Evolutionary conservation across 257 asterid species (phyloP).

Genomic region (Solanum pennellii): DNA sequence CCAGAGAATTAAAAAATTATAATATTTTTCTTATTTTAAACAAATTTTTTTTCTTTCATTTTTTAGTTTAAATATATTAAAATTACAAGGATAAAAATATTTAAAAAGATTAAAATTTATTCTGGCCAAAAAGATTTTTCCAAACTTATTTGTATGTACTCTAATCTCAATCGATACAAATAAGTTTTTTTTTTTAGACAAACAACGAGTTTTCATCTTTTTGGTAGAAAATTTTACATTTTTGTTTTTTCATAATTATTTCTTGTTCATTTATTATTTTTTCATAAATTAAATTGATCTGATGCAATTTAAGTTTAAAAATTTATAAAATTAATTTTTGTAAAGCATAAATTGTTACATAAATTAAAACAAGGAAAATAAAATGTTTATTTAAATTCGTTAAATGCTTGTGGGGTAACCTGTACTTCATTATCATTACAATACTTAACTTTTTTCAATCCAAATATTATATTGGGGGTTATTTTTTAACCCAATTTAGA

Average conservation of each 20-base stretch:
- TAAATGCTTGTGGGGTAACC: not conserved
- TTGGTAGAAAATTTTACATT: not conserved
- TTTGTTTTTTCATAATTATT: not conserved
- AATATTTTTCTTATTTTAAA: no score
- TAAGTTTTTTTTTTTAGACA: not conserved
- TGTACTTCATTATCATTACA: not conserved
- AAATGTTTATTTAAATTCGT: not conserved
- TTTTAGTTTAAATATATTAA: no score
- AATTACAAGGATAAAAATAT: no score
- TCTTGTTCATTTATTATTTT: not conserved
- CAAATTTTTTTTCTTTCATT: no score
- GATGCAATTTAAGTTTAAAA: no score
- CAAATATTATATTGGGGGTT: not conserved
- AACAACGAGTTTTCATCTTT: not conserved
- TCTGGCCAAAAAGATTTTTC: no score
- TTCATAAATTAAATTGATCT: not conserved
- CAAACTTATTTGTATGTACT: not conserved
- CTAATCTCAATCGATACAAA: not conserved
- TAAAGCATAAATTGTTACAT: not conserved
- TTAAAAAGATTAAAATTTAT: no score
- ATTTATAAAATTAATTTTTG: not conserved
- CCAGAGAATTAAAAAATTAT: no score
- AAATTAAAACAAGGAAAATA: not conserved
- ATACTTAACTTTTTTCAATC: not conserved
- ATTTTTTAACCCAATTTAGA: conserved; percentile 9